Conservation (phyloP, 2,329 filamentous ascomycete genomes). For the Ophiostoma novo-ulmi region DNA sequence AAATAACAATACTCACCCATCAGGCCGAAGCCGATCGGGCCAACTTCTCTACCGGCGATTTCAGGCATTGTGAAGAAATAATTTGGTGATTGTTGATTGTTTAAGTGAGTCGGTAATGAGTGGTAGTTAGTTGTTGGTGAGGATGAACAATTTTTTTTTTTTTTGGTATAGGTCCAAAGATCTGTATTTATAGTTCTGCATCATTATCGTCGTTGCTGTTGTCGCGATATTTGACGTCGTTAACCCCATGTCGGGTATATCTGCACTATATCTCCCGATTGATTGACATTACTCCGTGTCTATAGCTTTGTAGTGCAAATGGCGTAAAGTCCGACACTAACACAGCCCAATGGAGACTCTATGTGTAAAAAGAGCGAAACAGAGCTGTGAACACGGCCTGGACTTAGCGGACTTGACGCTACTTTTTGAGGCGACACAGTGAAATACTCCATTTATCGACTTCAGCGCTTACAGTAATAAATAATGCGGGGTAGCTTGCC, state of each 20-base stretch:
- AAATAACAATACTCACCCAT: constrained; percentile 29
- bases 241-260: not conserved
- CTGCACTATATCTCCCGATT: not conserved
- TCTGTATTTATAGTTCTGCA: not conserved
- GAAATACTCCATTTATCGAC: not conserved
- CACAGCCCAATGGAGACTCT: not conserved
- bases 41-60: constrained; percentile 32
- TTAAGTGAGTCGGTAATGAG: not conserved
- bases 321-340: constrained; percentile 4
- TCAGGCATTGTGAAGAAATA: constrained; percentile 30
- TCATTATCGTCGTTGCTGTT: not conserved
- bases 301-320: not conserved
- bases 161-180: not conserved
- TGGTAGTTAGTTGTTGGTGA: not conserved
- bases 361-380: not conserved
- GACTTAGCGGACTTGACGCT: constrained; percentile 3
- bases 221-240: not conserved
- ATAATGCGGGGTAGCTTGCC: not conserved
- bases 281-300: not conserved
- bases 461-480: not conserved
- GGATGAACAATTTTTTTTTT: not conserved
- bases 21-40: constrained; percentile 32
- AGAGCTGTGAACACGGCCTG: not conserved
- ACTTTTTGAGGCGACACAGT: not conserved
- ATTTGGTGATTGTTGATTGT: not conserved